Base-by-base conservation (phyloP, 805 yeast genomes). In the Metschnikowia rubicola region DNA sequence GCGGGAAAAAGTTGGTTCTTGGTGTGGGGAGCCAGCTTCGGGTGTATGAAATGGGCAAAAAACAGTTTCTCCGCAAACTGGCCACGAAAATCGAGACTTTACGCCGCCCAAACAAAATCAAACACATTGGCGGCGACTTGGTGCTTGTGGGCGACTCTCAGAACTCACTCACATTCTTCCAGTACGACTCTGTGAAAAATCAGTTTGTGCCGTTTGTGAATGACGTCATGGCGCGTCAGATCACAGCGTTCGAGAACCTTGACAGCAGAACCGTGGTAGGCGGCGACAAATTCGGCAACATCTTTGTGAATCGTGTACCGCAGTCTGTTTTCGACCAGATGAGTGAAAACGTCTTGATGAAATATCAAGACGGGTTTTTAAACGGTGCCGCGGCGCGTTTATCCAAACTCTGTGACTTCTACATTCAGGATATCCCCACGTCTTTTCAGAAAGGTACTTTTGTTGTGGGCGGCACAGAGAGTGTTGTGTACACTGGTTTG, bases 241-340 rank as follows among this genome's bases (percentile, higher is more conserved):
- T 85, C 3, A 84, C 95, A 0, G 56, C 81, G 2, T 55, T 85
- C 37, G 59, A 73, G 3, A 66, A 80, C 53, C 65, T 94, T 5
- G 98, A 94, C 61, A 78, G 80, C 51, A 81, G 81, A 46, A 89
- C 97, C 0, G 79, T 86, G 1, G 69, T 86, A 35, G 88, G 88
- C 1, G 96, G 96, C 11, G 98, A 94, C 62, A 84, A 83, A 59
- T 89, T 86, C 65, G 97, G 98, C 0, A 88, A 85, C 56, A 39
- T 90, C 0, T 82, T 84, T 65, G 77, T 87, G 1, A 65, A 88
- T 35, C 69, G 97, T 48, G 64, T 85, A 35, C 79, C 85, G 0
- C 66, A 66, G n/a, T 67, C 72, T 4, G 69, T 74, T 0, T 75
- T 83, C 0, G 65, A 68, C 37, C 61, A 73, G 36, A 65, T 80